These are phyloP conservation scores for Vitis cinerea DNA, from an alignment of 164 flowering plant genomes.

Conservation along the genomic window DNA sequence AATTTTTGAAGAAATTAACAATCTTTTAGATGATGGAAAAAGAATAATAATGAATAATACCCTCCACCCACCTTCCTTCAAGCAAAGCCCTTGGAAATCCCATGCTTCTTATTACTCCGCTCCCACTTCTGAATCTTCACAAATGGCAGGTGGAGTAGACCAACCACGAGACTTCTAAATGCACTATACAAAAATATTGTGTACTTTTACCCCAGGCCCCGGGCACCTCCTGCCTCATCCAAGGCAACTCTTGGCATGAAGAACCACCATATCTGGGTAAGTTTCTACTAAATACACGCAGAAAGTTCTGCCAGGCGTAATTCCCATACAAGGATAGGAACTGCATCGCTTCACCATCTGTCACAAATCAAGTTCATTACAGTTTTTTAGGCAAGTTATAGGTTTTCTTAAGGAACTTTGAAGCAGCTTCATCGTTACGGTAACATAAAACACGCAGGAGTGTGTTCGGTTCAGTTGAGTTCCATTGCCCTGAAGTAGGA, in stretches of 20 bases:
- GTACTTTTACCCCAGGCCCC: not conserved
- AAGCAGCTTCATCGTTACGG: conserved; percentile 63
- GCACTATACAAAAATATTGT: conserved; percentile 16
- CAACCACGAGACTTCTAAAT: not conserved
- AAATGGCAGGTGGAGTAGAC: not conserved
- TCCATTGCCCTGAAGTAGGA: conserved; percentile 75
- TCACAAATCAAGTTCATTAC: conserved; percentile 9
- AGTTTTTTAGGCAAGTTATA: conserved; percentile 69
- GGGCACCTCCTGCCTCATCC: not conserved
- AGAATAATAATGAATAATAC: conserved; percentile 5
- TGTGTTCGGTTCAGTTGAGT: conserved; percentile 63
- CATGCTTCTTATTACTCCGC: not conserved
- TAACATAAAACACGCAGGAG: conserved; percentile 64
- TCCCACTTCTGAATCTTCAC: not conserved
- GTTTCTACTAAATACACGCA: conserved; percentile 17
- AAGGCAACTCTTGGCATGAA: not conserved
- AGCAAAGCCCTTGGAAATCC: not conserved
- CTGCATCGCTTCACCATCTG: conserved; percentile 4
- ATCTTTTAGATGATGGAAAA: conserved; percentile 1
- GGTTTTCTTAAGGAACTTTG: conserved; percentile 68
- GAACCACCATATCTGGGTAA: not conserved
- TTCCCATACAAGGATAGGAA: not conserved
- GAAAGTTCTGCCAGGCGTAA: conserved; percentile 3
- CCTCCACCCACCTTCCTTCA: not conserved
- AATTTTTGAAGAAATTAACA: not conserved